Base-by-base conservation (phyloP, 345 rosid genomes). In the Erodium maritimum region DNA sequence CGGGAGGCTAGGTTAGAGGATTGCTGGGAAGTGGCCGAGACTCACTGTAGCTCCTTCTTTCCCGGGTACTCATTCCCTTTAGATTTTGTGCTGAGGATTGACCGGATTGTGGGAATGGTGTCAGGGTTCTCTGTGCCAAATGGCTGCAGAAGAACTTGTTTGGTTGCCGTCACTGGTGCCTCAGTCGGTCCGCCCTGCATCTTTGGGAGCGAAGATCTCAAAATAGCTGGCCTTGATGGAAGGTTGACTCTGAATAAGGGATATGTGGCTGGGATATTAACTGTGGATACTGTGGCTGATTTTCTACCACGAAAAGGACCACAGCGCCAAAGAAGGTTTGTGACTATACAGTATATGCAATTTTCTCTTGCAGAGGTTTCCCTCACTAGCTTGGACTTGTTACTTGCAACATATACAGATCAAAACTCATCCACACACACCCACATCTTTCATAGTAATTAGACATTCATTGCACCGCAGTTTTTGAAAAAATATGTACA, bases 21-120 rank as follows among this genome's bases (percentile, higher is more conserved):
- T 66, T 83, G 89, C 42, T 93, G 99, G 95, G 95, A 93, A 77
- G 95, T 93, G 61, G 95, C 91, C 3, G 99, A 93, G 82, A 93
- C 95, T 67, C 95, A 89, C 61, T 89, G 96, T 74, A 83, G 90
- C 67, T 80, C 90, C 54, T 93, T 89, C 77, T 87, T 85, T 72
- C 99, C 99, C 0, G 80, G 74, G 18, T 89, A 83, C 62, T 78
- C 96, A 1, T 93, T 93, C 70, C 96, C 96, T 3, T 75, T 93
- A 33, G 94, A 85, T 61, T 75, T 93, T 59, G 77, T 83, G 69
- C 72, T 89, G 50, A 74, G 96, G 64, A 66, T 93, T 18, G 86
- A 93, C 78, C 77, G 94, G 77, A 53, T 93, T 56, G 71, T 82
- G 72, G 91, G 77, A 6, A 83, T 89, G 94, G 65, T 93, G 13